phyloP scores from a whole-genome alignment of 306 rosid genomes.

The Cicer bijugum region DNA sequence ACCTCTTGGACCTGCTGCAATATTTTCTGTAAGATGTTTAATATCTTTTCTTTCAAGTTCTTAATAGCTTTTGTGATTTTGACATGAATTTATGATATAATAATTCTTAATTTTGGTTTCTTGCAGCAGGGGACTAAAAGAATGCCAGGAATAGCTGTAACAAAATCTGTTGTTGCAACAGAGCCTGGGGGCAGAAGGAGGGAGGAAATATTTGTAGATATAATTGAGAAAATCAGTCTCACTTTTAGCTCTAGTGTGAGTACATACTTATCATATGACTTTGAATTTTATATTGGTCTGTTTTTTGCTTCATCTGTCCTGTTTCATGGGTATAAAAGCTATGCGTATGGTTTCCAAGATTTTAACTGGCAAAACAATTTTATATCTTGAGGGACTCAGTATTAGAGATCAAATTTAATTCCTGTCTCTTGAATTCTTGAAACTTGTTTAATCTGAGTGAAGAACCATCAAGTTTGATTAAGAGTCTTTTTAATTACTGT shows the following conservation, averaged over 20 bases:
- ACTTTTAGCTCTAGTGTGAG: conserved; percentile 90
- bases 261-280: conserved; percentile 44
- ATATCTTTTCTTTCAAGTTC: conserved; percentile 13
- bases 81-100: conserved; percentile 3
- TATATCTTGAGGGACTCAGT: conserved; percentile 32
- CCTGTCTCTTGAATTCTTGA: conserved; percentile 35
- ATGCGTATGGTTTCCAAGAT: conserved; percentile 39
- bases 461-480: conserved; percentile 32
- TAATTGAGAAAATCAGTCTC: conserved; percentile 91
- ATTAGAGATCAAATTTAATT: conserved; percentile 34
- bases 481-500: not conserved
- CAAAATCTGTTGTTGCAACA: conserved; percentile 84
- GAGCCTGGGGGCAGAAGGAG: conserved; percentile 85
- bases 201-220: conserved; percentile 90
- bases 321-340: conserved; percentile 29
- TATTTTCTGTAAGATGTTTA: conserved; percentile 61
- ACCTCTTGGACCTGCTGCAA: conserved; percentile 72
- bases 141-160: conserved; percentile 91
- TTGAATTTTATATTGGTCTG: conserved; percentile 21
- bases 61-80: conserved; percentile 27
- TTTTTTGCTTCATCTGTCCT: conserved; percentile 35
- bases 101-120: conserved; percentile 46
- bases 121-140: conserved; percentile 80
- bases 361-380: conserved; percentile 28
- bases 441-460: conserved; percentile 32